Evolutionary conservation across 2,329 filamentous ascomycete species (phyloP).

Genomic region (Verticillium klebahnii): DNA sequence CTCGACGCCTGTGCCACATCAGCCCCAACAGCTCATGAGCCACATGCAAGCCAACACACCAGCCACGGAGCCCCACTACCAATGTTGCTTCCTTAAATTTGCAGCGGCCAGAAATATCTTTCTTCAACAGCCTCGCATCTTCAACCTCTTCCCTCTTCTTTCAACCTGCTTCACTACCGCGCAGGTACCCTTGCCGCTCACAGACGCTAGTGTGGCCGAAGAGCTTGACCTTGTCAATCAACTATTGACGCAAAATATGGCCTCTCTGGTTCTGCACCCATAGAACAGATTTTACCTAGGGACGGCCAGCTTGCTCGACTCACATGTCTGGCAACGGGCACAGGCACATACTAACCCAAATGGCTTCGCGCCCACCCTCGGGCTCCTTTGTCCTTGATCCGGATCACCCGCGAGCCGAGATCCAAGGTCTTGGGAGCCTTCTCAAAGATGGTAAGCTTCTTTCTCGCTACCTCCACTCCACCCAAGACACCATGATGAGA

Average conservation of each 20-base stretch:
- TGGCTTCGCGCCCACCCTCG: background rate
- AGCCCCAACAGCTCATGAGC: background rate
- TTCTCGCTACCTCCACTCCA: background rate
- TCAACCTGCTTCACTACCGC: too few species aligned
- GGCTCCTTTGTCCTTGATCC: background rate
- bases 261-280: too few species aligned
- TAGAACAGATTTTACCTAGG: too few species aligned
- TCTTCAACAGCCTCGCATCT: background rate
- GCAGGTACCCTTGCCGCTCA: too few species aligned
- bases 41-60: background rate
- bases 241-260: too few species aligned
- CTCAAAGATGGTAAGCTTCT: background rate
- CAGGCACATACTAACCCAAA: background rate
- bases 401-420: background rate
- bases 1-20: background rate
- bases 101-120: background rate
- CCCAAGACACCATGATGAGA: constrained; percentile 20
- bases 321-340: background rate
- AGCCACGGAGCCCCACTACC: background rate
- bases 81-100: background rate
- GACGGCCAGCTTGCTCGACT: too few species aligned
- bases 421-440: background rate
- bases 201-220: too few species aligned
- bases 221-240: too few species aligned
- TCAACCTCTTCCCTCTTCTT: background rate